Evolutionary conservation across 441 rosid species (phyloP).

Genomic region (Theobroma grandiflorum): DNA sequence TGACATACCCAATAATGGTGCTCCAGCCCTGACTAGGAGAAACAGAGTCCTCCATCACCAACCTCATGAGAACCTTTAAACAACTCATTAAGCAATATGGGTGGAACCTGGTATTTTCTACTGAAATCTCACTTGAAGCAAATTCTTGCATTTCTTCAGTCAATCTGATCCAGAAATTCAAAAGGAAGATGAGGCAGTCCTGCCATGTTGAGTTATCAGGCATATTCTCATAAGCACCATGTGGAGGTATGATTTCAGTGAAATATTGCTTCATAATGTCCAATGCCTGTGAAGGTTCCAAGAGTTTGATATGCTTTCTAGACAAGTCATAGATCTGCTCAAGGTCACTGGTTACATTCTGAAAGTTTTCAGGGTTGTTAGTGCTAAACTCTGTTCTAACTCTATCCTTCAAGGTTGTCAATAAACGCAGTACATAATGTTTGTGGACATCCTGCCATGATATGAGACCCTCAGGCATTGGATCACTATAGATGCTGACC

Average conservation of each 20-base stretch:
- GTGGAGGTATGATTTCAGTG: constrained; percentile 53
- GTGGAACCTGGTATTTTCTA: constrained; percentile 49
- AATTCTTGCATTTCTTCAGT: constrained; percentile 83
- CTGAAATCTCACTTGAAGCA: constrained; percentile 40
- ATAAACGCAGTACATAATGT: constrained; percentile 58
- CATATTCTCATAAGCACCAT: constrained; percentile 53
- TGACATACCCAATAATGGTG: constrained; percentile 61
- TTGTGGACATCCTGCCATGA: constrained; percentile 82
- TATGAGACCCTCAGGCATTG: constrained; percentile 64
- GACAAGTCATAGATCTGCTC: constrained; percentile 74
- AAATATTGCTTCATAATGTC: constrained; percentile 75
- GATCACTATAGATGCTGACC: constrained; percentile 49
- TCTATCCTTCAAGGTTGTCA: constrained; percentile 61
- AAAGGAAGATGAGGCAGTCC: constrained; percentile 78
- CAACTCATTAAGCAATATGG: constrained; percentile 70
- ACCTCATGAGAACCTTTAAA: constrained; percentile 70
- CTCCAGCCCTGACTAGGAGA: constrained; percentile 96
- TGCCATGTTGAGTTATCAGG: constrained; percentile 95
- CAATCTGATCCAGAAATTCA: constrained; percentile 88
- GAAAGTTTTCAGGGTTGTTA: constrained; percentile 76
- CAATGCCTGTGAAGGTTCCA: constrained; percentile 71
- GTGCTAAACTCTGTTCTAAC: constrained; percentile 49
- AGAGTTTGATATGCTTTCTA: constrained; percentile 62
- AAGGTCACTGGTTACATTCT: constrained; percentile 62
- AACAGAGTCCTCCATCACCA: constrained; percentile 88